Conservation (phyloP, 345 rosid genomes). For the Salix udensis region DNA sequence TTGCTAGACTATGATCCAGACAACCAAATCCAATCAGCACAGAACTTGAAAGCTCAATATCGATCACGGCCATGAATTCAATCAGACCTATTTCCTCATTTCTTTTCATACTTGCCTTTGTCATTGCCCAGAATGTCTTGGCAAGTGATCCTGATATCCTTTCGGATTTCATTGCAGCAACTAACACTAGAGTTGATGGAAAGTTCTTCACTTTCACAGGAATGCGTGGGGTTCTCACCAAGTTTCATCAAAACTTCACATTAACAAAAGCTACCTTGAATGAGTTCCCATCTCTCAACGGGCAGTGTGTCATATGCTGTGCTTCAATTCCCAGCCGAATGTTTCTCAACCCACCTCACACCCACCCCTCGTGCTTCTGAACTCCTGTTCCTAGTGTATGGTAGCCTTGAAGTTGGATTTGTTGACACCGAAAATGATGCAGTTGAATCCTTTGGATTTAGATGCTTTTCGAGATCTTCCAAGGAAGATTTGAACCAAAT, state of each 20-base stretch:
- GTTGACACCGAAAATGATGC: not conserved
- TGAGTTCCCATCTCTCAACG: constrained; percentile 21
- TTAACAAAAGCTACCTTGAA: constrained; percentile 9
- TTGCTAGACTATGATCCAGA: not conserved
- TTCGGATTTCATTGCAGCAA: constrained; percentile 15
- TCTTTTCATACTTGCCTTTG: not conserved
- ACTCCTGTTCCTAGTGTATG: constrained; percentile 11
- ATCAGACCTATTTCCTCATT: not conserved
- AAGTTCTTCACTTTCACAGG: constrained; percentile 12
- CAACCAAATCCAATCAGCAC: not conserved
- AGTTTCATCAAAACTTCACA: not conserved
- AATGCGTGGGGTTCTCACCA: not conserved
- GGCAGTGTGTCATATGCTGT: constrained; percentile 19
- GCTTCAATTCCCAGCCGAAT: constrained; percentile 7
- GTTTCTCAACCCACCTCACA: too few relatives aligned
- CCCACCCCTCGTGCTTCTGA: constrained; percentile 20
- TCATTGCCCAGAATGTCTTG: not conserved
- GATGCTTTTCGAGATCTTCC: not conserved
- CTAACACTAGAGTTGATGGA: constrained; percentile 1
- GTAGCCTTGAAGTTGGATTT: constrained; percentile 7
- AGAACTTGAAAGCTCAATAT: not conserved
- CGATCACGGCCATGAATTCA: not conserved
- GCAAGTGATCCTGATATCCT: constrained; percentile 17
- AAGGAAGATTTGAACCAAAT: not conserved
- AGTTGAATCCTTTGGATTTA: not conserved